phyloP scores from a whole-genome alignment of 768 basidiomycete genomes.

The Boletus reticulatus region DNA sequence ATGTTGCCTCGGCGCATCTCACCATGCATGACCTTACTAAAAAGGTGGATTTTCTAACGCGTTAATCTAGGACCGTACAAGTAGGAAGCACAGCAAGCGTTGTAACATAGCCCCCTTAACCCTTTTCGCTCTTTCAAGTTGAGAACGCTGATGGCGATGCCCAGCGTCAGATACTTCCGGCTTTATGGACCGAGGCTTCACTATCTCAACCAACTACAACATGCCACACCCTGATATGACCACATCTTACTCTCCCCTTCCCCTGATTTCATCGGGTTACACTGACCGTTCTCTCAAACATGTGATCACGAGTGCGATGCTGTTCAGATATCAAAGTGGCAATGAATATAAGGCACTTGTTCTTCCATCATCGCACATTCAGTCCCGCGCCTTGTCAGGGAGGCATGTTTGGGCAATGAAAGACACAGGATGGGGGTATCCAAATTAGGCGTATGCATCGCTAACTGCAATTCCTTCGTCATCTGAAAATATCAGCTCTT shows the following conservation, averaged over 20 bases:
- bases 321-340: not conserved
- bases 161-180: not conserved
- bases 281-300: not conserved
- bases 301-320: not conserved
- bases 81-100: not conserved
- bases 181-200: not conserved
- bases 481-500: not conserved
- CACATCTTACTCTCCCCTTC: not conserved
- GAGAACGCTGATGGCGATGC: not conserved
- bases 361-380: not conserved
- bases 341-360: not conserved
- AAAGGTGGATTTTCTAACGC: too few species aligned
- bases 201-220: not conserved
- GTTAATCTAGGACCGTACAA: too few species aligned
- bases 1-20: too few species aligned
- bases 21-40: too few species aligned
- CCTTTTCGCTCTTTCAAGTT: not conserved
- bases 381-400: not conserved
- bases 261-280: not conserved
- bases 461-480: not conserved
- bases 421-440: not conserved
- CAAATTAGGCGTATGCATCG: not conserved
- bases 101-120: constrained; percentile 1
- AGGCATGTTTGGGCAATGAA: too few species aligned
- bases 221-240: not conserved